Evolutionary conservation across 2,329 filamentous ascomycete species (phyloP), one percentile per base, ranked within the genome.

Genomic region (Fusarium incarnatum): DNA sequence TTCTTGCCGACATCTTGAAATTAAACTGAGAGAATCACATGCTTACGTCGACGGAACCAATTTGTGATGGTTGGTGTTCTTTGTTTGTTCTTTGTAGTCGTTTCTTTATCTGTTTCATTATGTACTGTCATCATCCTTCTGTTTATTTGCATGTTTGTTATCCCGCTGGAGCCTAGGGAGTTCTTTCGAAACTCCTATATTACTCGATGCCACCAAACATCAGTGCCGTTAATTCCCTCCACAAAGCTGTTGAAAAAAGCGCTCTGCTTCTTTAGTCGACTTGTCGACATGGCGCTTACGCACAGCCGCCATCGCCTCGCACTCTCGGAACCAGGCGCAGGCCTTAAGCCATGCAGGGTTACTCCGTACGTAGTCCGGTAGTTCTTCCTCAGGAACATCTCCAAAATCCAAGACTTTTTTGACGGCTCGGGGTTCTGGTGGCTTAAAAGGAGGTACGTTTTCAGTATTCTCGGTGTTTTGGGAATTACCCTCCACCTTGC

Each of bases 291-390:
- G 62, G 13, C 53, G 71, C 10, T 62, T 60, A 22, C 50, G 68
- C 16, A 59, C 40, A 52, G 30, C 20, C 30, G 46, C 34, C 42
- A 61, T 46, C 45, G 77, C 64, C 25, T 75, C 56, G 76, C 68
- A 66, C 46, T 81, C 75, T 18, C 81, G 79, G 61, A 83, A 64
- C 70, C 80, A 82, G 16, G 72, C 75, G 22, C 77, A 80, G 6
- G 81, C 83, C 46, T 78, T 78, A 32, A 83, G 52, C 86, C 86
- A 87, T 3, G 76, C 77, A 2, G 81, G 77, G 55, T 87, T 83
- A 4, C 77, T 78, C 30, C 65, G 76, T 8, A 87, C 83, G 30
- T 82, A 79, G 2, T 81, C 79, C 1, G 85, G 85, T 3, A 87
- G 71, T 3, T 82, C 77, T 15, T 80, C 74, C 45, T 79, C 77